A percentile compares a stretch with the other conserved stretches of the same genome.
Evolutionary conservation across 2,329 filamentous ascomycete genomes (phyloP).

Genomic region (Paracamarosporium sp.): DNA sequence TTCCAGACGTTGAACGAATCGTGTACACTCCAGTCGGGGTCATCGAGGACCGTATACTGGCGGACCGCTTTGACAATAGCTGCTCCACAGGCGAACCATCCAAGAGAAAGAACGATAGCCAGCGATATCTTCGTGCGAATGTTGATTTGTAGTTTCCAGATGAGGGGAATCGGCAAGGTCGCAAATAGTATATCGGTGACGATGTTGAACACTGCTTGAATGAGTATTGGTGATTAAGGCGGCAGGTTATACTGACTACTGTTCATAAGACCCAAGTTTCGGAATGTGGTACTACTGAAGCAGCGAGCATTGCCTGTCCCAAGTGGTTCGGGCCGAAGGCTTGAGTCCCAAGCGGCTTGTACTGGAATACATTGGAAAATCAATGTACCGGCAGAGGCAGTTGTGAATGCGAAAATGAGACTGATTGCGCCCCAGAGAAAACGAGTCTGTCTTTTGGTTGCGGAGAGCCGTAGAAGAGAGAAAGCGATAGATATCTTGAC

Average conservation of each 20-base stretch:
- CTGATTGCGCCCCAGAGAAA: conserved; percentile 53
- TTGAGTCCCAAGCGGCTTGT: conserved; percentile 52
- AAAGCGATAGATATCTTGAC: conserved; percentile 58
- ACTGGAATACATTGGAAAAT: conserved; percentile 58
- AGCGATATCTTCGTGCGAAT: conserved; percentile 50
- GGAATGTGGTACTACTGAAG: conserved; percentile 50
- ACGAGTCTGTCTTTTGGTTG: conserved; percentile 33
- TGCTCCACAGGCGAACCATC: conserved; percentile 51
- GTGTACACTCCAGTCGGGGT: conserved; percentile 45
- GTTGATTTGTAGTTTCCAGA: conserved; percentile 53
- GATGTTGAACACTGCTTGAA: conserved; percentile 44
- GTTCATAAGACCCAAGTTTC: conserved; percentile 56
- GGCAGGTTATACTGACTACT: conserved; percentile 40
- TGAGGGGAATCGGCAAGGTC: conserved; percentile 51
- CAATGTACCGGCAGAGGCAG: conserved; percentile 54
- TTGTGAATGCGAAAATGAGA: conserved; percentile 52
- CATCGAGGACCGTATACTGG: conserved; percentile 44
- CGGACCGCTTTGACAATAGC: conserved; percentile 52
- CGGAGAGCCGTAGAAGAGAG: conserved; percentile 53
- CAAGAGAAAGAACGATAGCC: conserved; percentile 45
- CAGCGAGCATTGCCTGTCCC: conserved; percentile 48
- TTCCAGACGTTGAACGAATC: conserved; percentile 56
- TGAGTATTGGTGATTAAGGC: conserved; percentile 5
- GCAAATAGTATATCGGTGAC: conserved; percentile 51
- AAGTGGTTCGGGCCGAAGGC: conserved; percentile 37